These are phyloP conservation scores for Bolboschoenus planiculmis DNA, from an alignment of 176 grass and related monocot species.

Conservation along the genomic window DNA sequence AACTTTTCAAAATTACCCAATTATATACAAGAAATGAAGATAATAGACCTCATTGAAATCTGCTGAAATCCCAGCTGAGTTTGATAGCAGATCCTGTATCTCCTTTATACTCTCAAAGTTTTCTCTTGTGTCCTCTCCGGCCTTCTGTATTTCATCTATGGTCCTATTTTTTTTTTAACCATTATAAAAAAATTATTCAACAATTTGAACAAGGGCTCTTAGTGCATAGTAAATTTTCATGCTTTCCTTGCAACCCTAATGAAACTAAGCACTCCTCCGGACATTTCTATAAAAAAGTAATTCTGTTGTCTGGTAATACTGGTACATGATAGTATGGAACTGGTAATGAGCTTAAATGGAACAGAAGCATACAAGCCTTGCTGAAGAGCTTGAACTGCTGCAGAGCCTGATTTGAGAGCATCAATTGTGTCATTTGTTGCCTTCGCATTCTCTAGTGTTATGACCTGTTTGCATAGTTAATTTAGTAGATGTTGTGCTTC, in stretches of 20 bases:
- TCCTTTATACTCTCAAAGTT: conserved; percentile 53
- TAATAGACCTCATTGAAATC: conserved; percentile 52
- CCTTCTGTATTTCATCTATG: conserved; percentile 58
- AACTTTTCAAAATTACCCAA: background rate
- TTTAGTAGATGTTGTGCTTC: background rate
- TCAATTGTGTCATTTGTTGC: conserved; percentile 64
- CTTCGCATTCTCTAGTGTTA: conserved; percentile 51
- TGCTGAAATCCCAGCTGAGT: conserved; percentile 37
- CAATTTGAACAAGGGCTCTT: background rate
- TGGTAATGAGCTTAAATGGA: background rate
- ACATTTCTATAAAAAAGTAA: background rate
- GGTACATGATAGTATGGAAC: background rate
- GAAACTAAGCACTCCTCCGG: background rate
- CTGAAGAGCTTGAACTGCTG: conserved; percentile 69
- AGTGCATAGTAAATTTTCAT: background rate
- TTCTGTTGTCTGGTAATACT: background rate
- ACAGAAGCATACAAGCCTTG: conserved; percentile 48
- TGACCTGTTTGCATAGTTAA: conserved; percentile 1
- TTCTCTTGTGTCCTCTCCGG: conserved; percentile 33
- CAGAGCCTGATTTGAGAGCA: conserved; percentile 47
- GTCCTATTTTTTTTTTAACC: conserved; percentile 35
- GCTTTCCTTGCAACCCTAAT: background rate
- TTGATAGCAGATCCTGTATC: conserved; percentile 52
- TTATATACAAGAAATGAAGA: background rate
- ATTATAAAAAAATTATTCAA: background rate